phyloP scores from a whole-genome alignment of 1,284 basidiomycete species.

The Ustilago trichophora region DNA sequence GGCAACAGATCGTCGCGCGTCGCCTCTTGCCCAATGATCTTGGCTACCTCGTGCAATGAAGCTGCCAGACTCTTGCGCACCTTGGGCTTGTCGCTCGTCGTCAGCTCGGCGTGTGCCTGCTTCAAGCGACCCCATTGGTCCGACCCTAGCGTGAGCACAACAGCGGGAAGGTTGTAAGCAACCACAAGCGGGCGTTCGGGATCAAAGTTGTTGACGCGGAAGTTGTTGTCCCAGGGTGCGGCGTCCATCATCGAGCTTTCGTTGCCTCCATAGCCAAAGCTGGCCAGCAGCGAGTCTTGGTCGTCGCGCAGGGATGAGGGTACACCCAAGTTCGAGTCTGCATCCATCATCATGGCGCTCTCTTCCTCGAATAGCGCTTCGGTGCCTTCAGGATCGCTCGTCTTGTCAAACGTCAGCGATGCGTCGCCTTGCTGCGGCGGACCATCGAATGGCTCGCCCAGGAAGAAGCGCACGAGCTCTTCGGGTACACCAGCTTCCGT shows the following conservation, averaged over 20 bases:
- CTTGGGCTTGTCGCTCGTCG: constrained; percentile 70
- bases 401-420: constrained; percentile 44
- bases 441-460: constrained; percentile 70
- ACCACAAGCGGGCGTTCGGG: constrained; percentile 83
- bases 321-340: constrained; percentile 14
- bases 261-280: constrained; percentile 43
- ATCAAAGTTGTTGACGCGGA: constrained; percentile 64
- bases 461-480: constrained; percentile 81
- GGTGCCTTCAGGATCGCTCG: constrained; percentile 36
- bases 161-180: constrained; percentile 94
- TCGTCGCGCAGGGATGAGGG: constrained; percentile 19
- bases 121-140: constrained; percentile 81
- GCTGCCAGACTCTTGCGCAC: constrained; percentile 83
- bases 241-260: constrained; percentile 39
- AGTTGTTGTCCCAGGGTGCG: constrained; percentile 41
- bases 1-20: constrained; percentile 77
- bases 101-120: constrained; percentile 75
- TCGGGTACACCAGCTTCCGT: constrained; percentile 72
- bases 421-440: constrained; percentile 44
- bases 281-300: constrained; percentile 36
- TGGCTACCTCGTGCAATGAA: constrained; percentile 87
- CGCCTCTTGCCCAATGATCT: constrained; percentile 79
- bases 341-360: constrained; percentile 36
- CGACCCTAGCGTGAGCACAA: constrained; percentile 81
- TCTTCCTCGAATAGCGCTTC: constrained; percentile 43